Base-by-base conservation (phyloP, 768 basidiomycete genomes). In the Xerocomellus chrysenteron region DNA sequence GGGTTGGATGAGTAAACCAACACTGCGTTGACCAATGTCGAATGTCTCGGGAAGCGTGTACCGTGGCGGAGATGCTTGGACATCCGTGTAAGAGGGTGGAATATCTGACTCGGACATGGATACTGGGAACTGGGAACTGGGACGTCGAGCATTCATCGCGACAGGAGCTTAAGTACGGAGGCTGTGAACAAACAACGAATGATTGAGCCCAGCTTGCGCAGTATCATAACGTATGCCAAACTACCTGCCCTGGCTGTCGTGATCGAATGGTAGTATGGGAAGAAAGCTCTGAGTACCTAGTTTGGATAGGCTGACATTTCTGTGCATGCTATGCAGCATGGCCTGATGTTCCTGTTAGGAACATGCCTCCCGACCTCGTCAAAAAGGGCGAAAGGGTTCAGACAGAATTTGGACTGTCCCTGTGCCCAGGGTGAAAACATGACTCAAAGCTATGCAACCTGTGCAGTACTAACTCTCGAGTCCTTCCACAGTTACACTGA, bases 1-100 rank as follows among this genome's bases (percentile, higher is more conserved):
- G 4, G 68, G 56, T 4, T 45, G 50, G 17, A 74, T 55, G 41
- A 74, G 63, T 5, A 57, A 32, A 4, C 5, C 9, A 4, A 57
- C 57, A 6, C 19, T 42, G 9, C 14, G 33, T 2, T 14, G 43
- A 41, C 61, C 61, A 3, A 68, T 59, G 21, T 17, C 14, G 37
- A 60, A 68, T 2, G 56, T 56, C 30, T 57, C 37, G 0, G 67
- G 67, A 24, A 68, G 47, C 5, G 55, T 48, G 43, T 68, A 52
- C 32, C 4, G 41, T 13, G 61, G 57, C 10, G 52, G 48, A 16
- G 50, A 26, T 1, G 39, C 42, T 21, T 42, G 39, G 0, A 7
- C 50, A 4, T 39, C 24, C 1, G 19, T 21, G 19, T 55, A 51
- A 35, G 60, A 10, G 1, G 43, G 60, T 21, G 50, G 54, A 32